Conservation (phyloP, 2,329 filamentous ascomycete species). For the Paecilomyces sp. region DNA sequence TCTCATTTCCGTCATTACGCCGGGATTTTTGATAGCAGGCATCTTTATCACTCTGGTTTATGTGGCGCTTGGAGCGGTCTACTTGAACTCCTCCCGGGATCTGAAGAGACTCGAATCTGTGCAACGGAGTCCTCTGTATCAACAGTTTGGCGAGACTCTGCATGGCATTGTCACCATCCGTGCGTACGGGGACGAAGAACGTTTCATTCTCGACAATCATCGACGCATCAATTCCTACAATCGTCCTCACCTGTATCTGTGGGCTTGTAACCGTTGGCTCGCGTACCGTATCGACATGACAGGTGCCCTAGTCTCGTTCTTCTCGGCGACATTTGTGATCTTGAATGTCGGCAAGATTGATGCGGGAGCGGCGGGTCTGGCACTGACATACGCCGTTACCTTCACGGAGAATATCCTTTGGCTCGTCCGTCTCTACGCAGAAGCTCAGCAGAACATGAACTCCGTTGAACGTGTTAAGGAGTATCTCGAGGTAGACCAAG, state of each 20-base stretch:
- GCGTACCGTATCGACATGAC: constrained; percentile 85
- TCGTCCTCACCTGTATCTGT: constrained; percentile 90
- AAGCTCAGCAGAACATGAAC: constrained; percentile 99
- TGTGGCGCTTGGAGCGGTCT: constrained; percentile 75
- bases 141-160: constrained; percentile 95
- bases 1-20: constrained; percentile 82
- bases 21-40: constrained; percentile 80
- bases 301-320: constrained; percentile 88
- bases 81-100: constrained; percentile 87
- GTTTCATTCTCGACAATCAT: constrained; percentile 90
- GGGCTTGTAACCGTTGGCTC: constrained; percentile 96
- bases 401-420: constrained; percentile 97
- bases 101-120: constrained; percentile 92
- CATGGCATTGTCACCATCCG: constrained; percentile 94
- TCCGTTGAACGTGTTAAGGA: constrained; percentile 96
- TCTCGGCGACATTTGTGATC: constrained; percentile 85
- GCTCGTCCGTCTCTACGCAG: constrained; percentile 88
- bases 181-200: constrained; percentile 87
- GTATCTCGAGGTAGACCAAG: constrained; percentile 92
- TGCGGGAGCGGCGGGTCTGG: constrained; percentile 85
- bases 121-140: constrained; percentile 88
- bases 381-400: constrained; percentile 89
- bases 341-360: constrained; percentile 75
- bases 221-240: constrained; percentile 81
- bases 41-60: constrained; percentile 80